Percentiles rank a stretch among this genome's conserved stretches.
These are phyloP conservation scores for Vitis hybrid DNA, from an alignment of 177 flowering plant species.

Conservation along the genomic window DNA sequence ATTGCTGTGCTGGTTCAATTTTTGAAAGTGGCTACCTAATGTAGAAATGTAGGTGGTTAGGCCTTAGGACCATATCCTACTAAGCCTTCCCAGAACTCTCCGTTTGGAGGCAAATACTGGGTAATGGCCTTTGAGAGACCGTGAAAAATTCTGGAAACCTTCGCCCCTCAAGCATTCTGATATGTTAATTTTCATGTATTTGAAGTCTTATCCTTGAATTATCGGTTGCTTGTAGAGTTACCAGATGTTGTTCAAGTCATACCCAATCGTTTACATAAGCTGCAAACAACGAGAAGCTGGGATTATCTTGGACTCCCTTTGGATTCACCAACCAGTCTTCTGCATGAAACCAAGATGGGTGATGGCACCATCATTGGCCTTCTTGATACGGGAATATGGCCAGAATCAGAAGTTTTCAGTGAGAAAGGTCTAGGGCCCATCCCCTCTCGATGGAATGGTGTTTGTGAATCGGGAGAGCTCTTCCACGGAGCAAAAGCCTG, in stretches of 20 bases:
- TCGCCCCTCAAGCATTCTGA: too few species aligned
- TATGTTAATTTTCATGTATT: not conserved
- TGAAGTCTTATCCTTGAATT: not conserved
- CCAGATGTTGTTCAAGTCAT: conserved; percentile 16
- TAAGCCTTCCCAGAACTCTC: too few species aligned
- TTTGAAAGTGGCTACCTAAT: too few species aligned
- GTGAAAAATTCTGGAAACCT: too few species aligned
- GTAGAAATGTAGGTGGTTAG: too few species aligned
- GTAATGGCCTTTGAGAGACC: too few species aligned
- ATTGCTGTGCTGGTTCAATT: too few species aligned
- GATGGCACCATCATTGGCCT: conserved; percentile 15
- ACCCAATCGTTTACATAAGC: conserved; percentile 5
- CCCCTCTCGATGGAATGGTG: conserved; percentile 43
- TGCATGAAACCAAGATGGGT: conserved; percentile 5
- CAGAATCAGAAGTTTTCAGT: conserved; percentile 34
- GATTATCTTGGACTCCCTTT: conserved; percentile 11
- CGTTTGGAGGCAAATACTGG: too few species aligned
- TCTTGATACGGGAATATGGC: conserved; percentile 39
- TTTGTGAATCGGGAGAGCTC: conserved; percentile 24
- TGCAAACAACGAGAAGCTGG: conserved; percentile 22
- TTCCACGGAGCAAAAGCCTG: conserved; percentile 16
- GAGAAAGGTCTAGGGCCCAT: conserved; percentile 35
- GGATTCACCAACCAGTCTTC: not conserved
- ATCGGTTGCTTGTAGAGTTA: conserved; percentile 2
- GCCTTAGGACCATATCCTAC: too few species aligned